Evolutionary conservation across 768 basidiomycete genomes (phyloP), one percentile per base, ranked within the genome.

Genomic region (Boletellus emodensis): DNA sequence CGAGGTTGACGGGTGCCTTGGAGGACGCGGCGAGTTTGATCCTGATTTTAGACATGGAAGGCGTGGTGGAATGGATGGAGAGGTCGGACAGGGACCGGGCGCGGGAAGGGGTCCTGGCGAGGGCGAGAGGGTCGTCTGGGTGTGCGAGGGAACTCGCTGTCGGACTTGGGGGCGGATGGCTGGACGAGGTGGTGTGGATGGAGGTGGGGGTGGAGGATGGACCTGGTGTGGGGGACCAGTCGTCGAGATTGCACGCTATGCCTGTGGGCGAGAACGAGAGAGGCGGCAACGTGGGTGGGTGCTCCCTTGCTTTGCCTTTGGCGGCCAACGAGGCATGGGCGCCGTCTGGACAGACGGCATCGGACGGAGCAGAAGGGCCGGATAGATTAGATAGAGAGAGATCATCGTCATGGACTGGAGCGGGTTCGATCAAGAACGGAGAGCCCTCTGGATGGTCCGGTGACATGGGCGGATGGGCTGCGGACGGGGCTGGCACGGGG

Each of bases 281-380:
- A 54, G 86, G 84, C 52, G 87, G 84, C 53, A 87, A 74, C 62
- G 73, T 73, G 51, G 86, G 82, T 40, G 84, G 79, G 32, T 62
- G 51, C 61, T 73, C 71, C 58, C 62, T 68, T 46, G 74, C 83
- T 68, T 78, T 86, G 59, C 76, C 81, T 70, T 85, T 89, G 60
- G 59, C 63, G 55, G 51, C 39, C 55, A 69, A 64, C 18, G 69
- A 60, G 64, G 64, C 58, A 57, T 46, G 24, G 34, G 46, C 34
- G 32, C 40, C 46, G 26, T 61, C 54, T 33, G 24, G 32, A n/a
- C 53, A 52, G 45, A 35, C 11, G 41, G 15, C 52, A 44, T 57
- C 42, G 44, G 46, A 53, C 43, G 54, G 44, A 42, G 13, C 17
- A n/a, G 63, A 53, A 40, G 57, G 39, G 32, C 51, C 53, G 55